Evolutionary conservation across 75 land plant genomes (phyloP), one percentile per base, ranked within the genome.

Genomic region (Pseudotsuga menziesii): DNA sequence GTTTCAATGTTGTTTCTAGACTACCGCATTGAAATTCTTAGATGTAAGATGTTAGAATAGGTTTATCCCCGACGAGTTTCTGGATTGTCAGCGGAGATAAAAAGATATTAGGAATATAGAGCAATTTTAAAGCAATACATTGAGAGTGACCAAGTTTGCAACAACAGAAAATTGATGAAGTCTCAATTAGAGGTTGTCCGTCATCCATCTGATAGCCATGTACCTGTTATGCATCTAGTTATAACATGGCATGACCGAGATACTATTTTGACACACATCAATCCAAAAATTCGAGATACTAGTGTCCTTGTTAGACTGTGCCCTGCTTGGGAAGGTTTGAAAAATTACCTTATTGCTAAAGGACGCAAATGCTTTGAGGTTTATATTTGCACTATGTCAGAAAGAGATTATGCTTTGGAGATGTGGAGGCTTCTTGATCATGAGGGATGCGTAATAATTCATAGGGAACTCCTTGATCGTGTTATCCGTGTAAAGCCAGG

Each of bases 391-490:
- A 96, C 99, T 56, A 91, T 96, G 99, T 89, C 99, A 29, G 97
- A 94, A 76, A 90, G 86, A 80, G 94, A 93, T 66, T 96, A 96
- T 87, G 99, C 99, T 76, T 85, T 91, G 26, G 99, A 96, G 80
- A 94, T 93, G 91, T 96, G 99, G 99, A 90, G 99, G 80, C 88
- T 96, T 83, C 91, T 96, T 79, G 99, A 96, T 77, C 99, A 94
- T 54, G 94, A 96, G 17, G 80, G 86, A 56, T 89, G 83, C 71
- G 85, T 96, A 71, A 96, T 96, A 73, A 84, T 78, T 57, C 56
- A 85, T 0, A 84, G 59, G 19, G 91, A 93, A 61, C 75, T 96
- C 52, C 77, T 85, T 61, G 86, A 91, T 27, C 91, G 97, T 19
- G 87, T 96, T 76, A 92, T 90, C n/a, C 93, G 99, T 75, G 99